Evolutionary conservation across 352 stramenopile genomes (phyloP), one percentile per base, ranked within the genome.

Genomic region (Thalassiosira delicatula): DNA sequence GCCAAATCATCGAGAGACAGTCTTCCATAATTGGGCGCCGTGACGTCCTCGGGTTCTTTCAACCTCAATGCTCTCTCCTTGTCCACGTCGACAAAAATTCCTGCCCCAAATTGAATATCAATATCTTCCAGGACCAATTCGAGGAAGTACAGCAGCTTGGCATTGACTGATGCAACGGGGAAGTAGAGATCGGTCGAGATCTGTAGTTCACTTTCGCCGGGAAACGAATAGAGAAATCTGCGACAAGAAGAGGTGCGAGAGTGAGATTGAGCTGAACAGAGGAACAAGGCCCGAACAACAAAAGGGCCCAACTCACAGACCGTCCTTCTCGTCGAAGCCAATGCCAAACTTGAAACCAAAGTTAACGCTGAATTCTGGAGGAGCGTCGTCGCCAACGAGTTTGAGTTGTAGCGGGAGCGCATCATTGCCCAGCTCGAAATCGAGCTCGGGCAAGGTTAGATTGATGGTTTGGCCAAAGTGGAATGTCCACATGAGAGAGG

Each of bases 401-500:
- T 56, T 66, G 17, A 87, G 51, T 54, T 87, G 63, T 3, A 87
- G 32, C 21, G 67, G 72, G 12, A 86, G 59, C 40, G 37, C 19
- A 32, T 59, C 63, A 68, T 72, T 72, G 14, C 29, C 67, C 35
- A 80, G 44, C 21, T 82, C 44, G 42, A 86, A 80, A 30, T 86
- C 69, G 14, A 86, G 54, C 12, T 73, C 57, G 21, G 73, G 73
- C 12, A 81, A 60, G 14, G 61, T 25, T 35, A 85, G 17, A 7
- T 11, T 29, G 12, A 51, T 57, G 14, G 21, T 44, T 75, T 75
- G 53, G 21, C 78, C 79, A 53, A 82, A 79, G 30, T 65, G 71
- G 71, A 86, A 68, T 33, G 23, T 80, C 74, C 80, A 87, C 75
- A 81, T 78, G 17, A 87, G 29, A 30, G 61, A 78, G 21, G 27